These are phyloP conservation scores for Stenocarpella maydis DNA, from an alignment of 2,329 filamentous ascomycete species.

Conservation along the genomic window DNA sequence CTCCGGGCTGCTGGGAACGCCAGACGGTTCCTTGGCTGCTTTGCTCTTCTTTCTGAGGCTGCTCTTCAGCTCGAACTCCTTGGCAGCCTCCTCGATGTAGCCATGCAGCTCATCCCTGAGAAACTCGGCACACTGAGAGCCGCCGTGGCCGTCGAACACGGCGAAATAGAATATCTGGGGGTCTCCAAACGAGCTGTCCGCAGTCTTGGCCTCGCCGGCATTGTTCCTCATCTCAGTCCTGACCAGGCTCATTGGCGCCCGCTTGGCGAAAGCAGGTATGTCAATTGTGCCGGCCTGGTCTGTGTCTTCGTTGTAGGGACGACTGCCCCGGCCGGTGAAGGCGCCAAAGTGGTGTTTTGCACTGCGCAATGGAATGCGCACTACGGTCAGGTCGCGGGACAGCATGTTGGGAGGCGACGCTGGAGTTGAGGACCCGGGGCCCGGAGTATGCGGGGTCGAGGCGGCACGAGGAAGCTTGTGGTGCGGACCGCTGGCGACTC, in stretches of 20 bases:
- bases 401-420: conserved; percentile 67
- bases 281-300: conserved; percentile 95
- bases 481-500: conserved; percentile 68
- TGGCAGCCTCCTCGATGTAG: conserved; percentile 85
- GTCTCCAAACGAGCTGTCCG: conserved; percentile 83
- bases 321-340: conserved; percentile 78
- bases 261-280: conserved; percentile 89
- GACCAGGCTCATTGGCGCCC: conserved; percentile 71
- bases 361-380: conserved; percentile 90
- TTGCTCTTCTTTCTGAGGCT: conserved; percentile 65
- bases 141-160: conserved; percentile 95
- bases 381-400: conserved; percentile 84
- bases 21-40: conserved; percentile 32
- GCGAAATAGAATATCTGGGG: conserved; percentile 98
- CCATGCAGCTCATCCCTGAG: conserved; percentile 83
- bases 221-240: conserved; percentile 55
- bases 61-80: conserved; percentile 79
- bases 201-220: conserved; percentile 69
- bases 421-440: conserved; percentile 62
- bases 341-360: conserved; percentile 97
- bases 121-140: conserved; percentile 87
- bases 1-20: conserved; percentile 16
- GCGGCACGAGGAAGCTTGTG: conserved; percentile 89
- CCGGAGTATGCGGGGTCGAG: conserved; percentile 77
- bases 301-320: conserved; percentile 91